Evolutionary conservation across 306 rosid species (phyloP), one percentile per base, ranked within the genome.

Genomic region (Fagus crenata): DNA sequence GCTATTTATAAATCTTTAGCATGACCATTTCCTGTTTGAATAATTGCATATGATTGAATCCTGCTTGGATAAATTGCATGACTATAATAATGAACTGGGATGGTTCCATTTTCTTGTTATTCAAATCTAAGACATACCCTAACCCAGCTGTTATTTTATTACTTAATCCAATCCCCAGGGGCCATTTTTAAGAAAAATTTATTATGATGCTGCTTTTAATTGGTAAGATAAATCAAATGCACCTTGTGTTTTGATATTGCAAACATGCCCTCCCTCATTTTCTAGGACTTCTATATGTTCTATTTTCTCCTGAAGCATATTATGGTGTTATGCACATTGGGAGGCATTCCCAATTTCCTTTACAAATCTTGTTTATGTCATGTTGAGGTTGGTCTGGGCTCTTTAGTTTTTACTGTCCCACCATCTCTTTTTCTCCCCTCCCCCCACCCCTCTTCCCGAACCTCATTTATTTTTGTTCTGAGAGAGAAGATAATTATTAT

Each of bases 401-500:
- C 46, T 33, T 46, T 32, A 5, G 18, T 64, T 15, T 64, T 36
- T 36, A 35, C 2, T 2, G 42, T 61, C 36, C 22, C 69, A 36
- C 6, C 46, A 5, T 35, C 69, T 36, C 46, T 15, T 65, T 18
- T 15, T 13, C 7, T 15, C 37, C 1, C 49, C 3, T 46, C 37
- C 18, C 0, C 14, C 14, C 51, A 9, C 0, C 51, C 14, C 14
- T 3, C 51, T 2, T 46, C 51, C 11, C 2, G 7, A 17, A 37
- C 70, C 15, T 65, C n/a, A 9, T 1, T 17, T 49, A 32, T 46
- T 36, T 49, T 46, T 78, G 12, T 59, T 74, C 43, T 80, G 4
- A n/a, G 11, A 37, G 65, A 37, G 77, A 69, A 42, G 72, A 49
- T 72, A 54, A 70, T 71, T 83, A 63, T 68, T 76, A 37, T 75